Evolutionary conservation across 2,329 filamentous ascomycete genomes (phyloP).

Genomic region (Penicillium sp.): DNA sequence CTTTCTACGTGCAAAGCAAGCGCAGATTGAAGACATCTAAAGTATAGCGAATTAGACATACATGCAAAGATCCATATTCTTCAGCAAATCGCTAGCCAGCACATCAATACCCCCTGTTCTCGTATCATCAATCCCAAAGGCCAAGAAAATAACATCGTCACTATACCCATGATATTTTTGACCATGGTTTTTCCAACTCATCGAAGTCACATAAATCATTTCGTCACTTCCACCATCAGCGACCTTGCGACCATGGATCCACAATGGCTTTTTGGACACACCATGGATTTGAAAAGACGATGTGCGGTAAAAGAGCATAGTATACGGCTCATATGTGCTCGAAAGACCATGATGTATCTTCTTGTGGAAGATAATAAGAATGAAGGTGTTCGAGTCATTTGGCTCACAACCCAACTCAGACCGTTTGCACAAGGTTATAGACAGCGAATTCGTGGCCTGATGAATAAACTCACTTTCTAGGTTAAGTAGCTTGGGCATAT

Average conservation of each 20-base stretch:
- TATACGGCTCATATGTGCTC: conserved; percentile 54
- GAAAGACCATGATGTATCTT: conserved; percentile 45
- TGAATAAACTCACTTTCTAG: conserved; percentile 48
- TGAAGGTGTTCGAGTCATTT: conserved; percentile 49
- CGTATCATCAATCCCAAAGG: conserved; percentile 51
- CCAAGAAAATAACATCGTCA: conserved; percentile 54
- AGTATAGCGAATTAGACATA: not conserved
- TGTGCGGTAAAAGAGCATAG: conserved; percentile 48
- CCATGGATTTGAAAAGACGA: conserved; percentile 51
- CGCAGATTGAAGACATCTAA: conserved; percentile 29
- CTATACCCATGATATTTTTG: conserved; percentile 54
- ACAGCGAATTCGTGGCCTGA: conserved; percentile 58
- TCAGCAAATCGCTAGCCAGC: not conserved
- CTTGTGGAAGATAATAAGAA: conserved; percentile 54
- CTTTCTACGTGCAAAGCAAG: too few relatives aligned
- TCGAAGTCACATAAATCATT: conserved; percentile 57
- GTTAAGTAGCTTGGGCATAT: conserved; percentile 39
- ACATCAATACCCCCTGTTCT: not conserved
- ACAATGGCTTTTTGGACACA: conserved; percentile 50
- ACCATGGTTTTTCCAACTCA: conserved; percentile 51
- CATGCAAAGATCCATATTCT: not conserved
- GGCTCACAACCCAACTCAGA: conserved; percentile 43
- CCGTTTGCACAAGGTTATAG: conserved; percentile 52
- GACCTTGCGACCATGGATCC: conserved; percentile 50
- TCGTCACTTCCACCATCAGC: conserved; percentile 36